Evolutionary conservation across 768 basidiomycete species (phyloP), one percentile per base, ranked within the genome.

Genomic region (Boletus reticuloceps): DNA sequence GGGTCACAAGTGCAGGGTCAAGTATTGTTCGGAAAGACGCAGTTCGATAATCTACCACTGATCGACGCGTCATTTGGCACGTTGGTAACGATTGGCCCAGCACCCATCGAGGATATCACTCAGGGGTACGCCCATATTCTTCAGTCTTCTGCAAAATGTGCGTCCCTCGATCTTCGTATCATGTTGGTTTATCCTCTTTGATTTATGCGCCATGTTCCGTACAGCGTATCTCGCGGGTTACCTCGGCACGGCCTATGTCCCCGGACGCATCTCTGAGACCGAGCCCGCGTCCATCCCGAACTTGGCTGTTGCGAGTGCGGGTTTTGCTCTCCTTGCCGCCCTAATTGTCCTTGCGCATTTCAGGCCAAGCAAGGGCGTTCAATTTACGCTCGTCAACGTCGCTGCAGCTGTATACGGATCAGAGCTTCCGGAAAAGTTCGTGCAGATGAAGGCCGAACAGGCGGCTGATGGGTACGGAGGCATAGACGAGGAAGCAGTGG

Each of bases 181-280:
- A 0, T 10, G 19, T n/a, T 17, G 5, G 4, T 27, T 17, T 14
- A 27, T 22, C 38, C 3, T 39, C 17, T 41, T 43, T 14, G 32
- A 49, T 8, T 8, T 4, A 12, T 6, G 22, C 8, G 17, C 14
- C 12, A n/a, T 29, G 16, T 11, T 16, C 1, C 32, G 7, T 6
- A 22, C 14, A 66, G 64, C 62, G 5, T 66, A 66, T 13, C 54
- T 66, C 1, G 48, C 50, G 1, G 60, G 69, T n/a, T 64, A 59
- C 39, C 58, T 70, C 7, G 64, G 69, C 13, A 62, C 55, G 0
- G 58, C 70, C 2, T 62, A 69, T 36, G 70, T 71, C 17, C 69
- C 69, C 2, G 69, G 64, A 13, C 61, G 62, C 3, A 36, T 70
- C 16, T 62, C 68, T 1, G 20, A n/a, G 16, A 40, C 55, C 4